Evolutionary conservation across 192 early-diverging fungal genomes (phyloP), one percentile per base, ranked within the genome.

Genomic region (Entomortierella beljakovae): DNA sequence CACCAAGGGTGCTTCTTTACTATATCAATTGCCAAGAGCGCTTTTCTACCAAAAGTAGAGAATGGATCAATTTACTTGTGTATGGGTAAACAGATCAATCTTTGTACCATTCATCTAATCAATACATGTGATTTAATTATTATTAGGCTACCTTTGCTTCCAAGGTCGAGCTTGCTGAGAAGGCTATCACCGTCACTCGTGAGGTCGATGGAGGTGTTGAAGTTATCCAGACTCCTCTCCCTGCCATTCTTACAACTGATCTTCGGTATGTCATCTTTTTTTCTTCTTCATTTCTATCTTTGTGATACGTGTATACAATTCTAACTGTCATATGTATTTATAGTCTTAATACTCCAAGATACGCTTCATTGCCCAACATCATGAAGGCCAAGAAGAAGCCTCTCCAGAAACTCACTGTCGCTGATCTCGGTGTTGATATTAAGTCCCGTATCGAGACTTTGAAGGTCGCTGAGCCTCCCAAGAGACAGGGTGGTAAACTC

Each of bases 311-410:
- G 2, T 26, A 23, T 67, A 20, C 26, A 58, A 40, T 61, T 70
- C 57, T 53, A 37, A n/a, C 2, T 59, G 13, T 57, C 15, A 61
- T 26, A 49, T 58, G 26, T 52, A 71, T 28, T 35, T 40, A 0
- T 53, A 90, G 96, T 25, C 87, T 99, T 62, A 99, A 98, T 86
- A 91, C 92, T 77, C 98, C 98, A 25, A 90, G 96, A 60, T 99
- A 95, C 74, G 98, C 95, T 18, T 96, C 98, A 42, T 88, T 99
- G 54, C 95, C 88, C 43, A 94, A 93, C 86, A 98, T 98, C 80
- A 98, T 98, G 97, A 99, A 99, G 89, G 98, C 98, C 57, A 99
- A 97, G 88, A 98, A 98, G 90, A 99, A 99, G 91, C 94, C 94
- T 48, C 79, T 99, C 63, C 81, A 82, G 57, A 94, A 92, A 80